Base-by-base conservation (phyloP, 148 eudicot genomes). In the Vaccinium darrowii region DNA sequence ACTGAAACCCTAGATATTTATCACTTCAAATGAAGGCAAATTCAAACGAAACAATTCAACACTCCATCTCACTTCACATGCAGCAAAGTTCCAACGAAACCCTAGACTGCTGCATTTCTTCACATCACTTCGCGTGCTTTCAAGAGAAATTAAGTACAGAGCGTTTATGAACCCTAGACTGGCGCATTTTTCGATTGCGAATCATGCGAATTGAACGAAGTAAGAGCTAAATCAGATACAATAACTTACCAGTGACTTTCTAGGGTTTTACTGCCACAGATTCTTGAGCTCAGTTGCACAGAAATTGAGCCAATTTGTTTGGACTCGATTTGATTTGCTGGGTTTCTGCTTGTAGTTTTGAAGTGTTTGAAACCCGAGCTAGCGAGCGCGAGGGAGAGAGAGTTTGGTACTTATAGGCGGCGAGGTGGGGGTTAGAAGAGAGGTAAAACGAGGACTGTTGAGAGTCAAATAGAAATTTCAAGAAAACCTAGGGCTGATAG, bases 1-100 rank as follows among this genome's bases (percentile, higher is more conserved):
- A 33, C 21, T 14, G 25, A 75, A 71, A 30, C 36, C 36, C 16
- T 11, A 13, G 19, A 86, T 90, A 86, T 89, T 92, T 88, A 49
- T 57, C 84, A 81, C 27, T 84, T 81, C 89, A 67, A 33, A 75
- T 33, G n/a, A 69, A 73, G 53, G 39, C 10, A 83, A 79, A 79
- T 51, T 53, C 53, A 53, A 18, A 52, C 30, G 12, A 23, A 75
- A 75, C 19, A 8, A 57, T 16, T 7, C 65, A 19, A 60, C 65
- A 56, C 4, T 58, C 18, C 63, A 58, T 16, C 18, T 58, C 5
- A 60, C 65, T 19, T 19, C 23, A 21, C 23, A 62, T 9, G 3
- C 21, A 62, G 47, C 47, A 43, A 43, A 16, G 47, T 0, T 43
- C 47, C 47, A 43, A 43, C 47, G 47, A 43, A 54, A 54, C 58